phyloP scores from a whole-genome alignment of 2,329 filamentous ascomycete genomes.

The Juglanconis oblonga region DNA sequence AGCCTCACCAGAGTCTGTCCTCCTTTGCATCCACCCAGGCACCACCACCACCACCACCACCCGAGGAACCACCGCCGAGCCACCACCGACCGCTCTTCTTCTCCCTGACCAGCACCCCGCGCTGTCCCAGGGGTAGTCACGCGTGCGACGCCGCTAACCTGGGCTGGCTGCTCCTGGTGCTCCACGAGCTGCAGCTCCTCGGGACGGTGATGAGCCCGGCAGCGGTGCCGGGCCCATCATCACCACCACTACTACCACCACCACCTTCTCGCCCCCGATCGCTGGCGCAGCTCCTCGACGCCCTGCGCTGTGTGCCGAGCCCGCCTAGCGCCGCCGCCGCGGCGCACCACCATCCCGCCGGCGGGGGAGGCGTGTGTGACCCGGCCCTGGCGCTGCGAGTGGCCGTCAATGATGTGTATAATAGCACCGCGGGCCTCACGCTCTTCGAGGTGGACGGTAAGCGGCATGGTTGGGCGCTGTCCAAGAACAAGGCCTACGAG shows the following conservation, averaged over 20 bases:
- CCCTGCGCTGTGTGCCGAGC: conserved; percentile 41
- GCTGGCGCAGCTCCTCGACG: conserved; percentile 43
- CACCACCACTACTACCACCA: too few relatives aligned
- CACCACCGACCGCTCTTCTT: conserved; percentile 17
- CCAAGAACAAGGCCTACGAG: conserved; percentile 34
- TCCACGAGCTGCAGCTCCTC: conserved; percentile 45
- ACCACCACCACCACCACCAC: too few relatives aligned
- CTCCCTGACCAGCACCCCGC: conserved; percentile 36
- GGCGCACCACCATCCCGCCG: conserved; percentile 27
- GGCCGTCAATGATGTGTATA: conserved; percentile 48
- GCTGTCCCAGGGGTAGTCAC: conserved; percentile 49
- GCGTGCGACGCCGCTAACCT: conserved; percentile 51
- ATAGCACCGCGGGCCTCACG: conserved; percentile 47
- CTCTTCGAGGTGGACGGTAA: conserved; percentile 46
- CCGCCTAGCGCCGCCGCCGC: conserved; percentile 27
- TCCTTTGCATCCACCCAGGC: too few relatives aligned
- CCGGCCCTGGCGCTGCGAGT: conserved; percentile 44
- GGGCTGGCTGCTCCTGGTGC: conserved; percentile 52
- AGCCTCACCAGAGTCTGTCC: too few relatives aligned
- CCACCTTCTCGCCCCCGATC: conserved; percentile 27
- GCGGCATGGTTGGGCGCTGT: conserved; percentile 48
- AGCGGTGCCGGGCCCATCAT: conserved; percentile 13
- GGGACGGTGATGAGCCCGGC: conserved; percentile 35
- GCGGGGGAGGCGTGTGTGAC: conserved; percentile 44
- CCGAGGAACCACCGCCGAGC: background rate